Conservation (phyloP, 352 stramenopile genomes). For the Phytopythium montanum region DNA sequence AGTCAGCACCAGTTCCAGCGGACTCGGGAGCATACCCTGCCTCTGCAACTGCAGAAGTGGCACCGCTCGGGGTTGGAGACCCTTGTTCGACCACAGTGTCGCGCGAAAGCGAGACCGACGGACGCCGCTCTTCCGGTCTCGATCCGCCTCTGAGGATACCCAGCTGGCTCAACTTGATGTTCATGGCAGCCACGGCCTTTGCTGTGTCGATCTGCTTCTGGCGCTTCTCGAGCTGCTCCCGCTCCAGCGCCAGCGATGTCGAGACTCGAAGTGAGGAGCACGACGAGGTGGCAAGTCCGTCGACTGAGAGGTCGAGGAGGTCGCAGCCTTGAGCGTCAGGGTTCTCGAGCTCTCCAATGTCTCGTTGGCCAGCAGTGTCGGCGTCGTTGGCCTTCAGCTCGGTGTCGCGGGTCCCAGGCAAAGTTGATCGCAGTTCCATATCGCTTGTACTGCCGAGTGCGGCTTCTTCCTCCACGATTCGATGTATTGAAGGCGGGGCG, state of each 20-base stretch:
- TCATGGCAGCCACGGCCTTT: constrained; percentile 75
- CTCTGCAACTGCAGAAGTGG: neutral
- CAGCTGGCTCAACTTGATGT: constrained; percentile 55
- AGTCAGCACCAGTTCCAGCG: no score
- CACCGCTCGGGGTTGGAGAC: neutral
- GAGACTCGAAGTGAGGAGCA: constrained; percentile 8
- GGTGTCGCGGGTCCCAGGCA: neutral
- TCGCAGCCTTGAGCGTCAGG: constrained; percentile 11
- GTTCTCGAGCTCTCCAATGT: neutral
- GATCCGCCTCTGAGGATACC: constrained; percentile 39
- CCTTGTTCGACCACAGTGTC: neutral
- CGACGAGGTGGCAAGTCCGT: constrained; percentile 13
- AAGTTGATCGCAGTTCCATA: neutral
- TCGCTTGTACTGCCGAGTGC: neutral
- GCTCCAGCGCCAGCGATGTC: constrained; percentile 54
- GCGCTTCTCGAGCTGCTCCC: constrained; percentile 64
- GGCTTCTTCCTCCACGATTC: neutral
- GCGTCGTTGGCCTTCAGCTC: neutral
- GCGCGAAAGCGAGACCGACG: neutral
- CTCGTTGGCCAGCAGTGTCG: neutral
- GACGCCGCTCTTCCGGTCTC: neutral
- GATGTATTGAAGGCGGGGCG: neutral
- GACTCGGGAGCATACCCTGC: constrained; percentile 1
- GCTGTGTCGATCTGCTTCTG: constrained; percentile 72
- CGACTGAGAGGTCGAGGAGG: constrained; percentile 30